Evolutionary conservation across 257 asterid genomes (phyloP), one percentile per base, ranked within the genome.

Genomic region (Scutellaria baicalensis): DNA sequence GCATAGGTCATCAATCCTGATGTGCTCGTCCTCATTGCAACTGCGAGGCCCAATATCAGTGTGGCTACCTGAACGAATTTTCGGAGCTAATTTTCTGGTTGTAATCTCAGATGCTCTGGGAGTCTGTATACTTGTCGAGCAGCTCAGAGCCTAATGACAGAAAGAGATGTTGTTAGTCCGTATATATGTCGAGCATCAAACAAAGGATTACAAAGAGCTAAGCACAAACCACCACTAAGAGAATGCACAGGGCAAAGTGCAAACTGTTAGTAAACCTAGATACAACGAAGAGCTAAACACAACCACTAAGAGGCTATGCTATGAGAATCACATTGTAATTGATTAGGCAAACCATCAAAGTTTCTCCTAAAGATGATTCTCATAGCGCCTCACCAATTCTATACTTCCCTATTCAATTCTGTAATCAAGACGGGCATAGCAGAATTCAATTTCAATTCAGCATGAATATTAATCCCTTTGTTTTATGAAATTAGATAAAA

Each of bases 1-100:
- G 61, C 83, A 75, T 40, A 93, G 83, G 75, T 93, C 89, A 62
- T 93, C 99, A 21, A 93, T 81, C 20, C 84, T 80, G 60, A 93
- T 80, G 70, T 89, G 96, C 67, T 86, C 91, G 43, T 93, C 99
- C 77, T 93, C 97, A 59, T 91, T 93, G 56, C 75, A 85, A 23
- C 82, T 78, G 44, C 97, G 97, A 27, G 91, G 91, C 40, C 99
- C 99, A 49, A 74, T 76, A 56, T 88, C 96, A 10, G 99, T 82
- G 82, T 83, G 88, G 82, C 99, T 93, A 20, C 99, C 99, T 0
- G 99, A 93, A 14, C 83, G 87, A 68, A 91, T 71, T 56, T 67
- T 75, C 1, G 93, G 91, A 21, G 75, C 31, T 65, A 66, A 78
- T 79, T 84, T 84, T 77, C 52, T 79, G 70, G 70, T 67, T 10